Evolutionary conservation across 2,329 filamentous ascomycete species (phyloP), one percentile per base, ranked within the genome.

Genomic region (Clonostachys solani): DNA sequence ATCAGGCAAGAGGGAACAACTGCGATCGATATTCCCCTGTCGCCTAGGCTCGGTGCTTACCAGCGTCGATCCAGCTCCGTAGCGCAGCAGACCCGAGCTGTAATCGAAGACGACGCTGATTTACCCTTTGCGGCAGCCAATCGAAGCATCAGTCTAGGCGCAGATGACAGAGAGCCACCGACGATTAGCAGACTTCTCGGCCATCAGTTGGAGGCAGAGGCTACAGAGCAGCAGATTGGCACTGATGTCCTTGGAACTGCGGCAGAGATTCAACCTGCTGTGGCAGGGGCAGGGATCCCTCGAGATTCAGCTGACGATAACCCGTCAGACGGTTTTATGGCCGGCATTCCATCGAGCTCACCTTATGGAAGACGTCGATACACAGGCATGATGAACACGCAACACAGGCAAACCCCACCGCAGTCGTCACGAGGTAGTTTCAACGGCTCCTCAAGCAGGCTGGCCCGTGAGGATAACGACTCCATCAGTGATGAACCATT

Each of bases 21-120:
- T 17, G 85, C 85, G 2, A 89, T 89, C 47, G 84, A 88, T 52
- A 90, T 90, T 40, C 86, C 86, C 1, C 72, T 84, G 2, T 89
- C 86, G 1, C 87, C 87, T 5, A 76, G 85, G 44, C 71, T 80
- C 33, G 72, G 70, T 33, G 71, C 71, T 4, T 73, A 79, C 51
- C 74, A 72, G 42, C 72, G 86, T 46, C 73, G 85, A n/a, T 82
- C 85, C 2, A 88, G 83, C 62, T 89, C 86, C 4, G 84, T 82
- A 7, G 83, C 80, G 4, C 83, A 86, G 53, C 81, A 84, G 55
- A 77, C 80, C 42, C 74, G 81, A 34, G 66, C 71, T 10, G 51
- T 74, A 23, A 64, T 64, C 10, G 77, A 83, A 19, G 76, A 84
- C 3, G 84, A 86, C 8, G 66, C 72, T 1, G 84, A 87, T 33